Evolutionary conservation across 2,329 filamentous ascomycete species (phyloP).

Genomic region (Penicillium sp.): DNA sequence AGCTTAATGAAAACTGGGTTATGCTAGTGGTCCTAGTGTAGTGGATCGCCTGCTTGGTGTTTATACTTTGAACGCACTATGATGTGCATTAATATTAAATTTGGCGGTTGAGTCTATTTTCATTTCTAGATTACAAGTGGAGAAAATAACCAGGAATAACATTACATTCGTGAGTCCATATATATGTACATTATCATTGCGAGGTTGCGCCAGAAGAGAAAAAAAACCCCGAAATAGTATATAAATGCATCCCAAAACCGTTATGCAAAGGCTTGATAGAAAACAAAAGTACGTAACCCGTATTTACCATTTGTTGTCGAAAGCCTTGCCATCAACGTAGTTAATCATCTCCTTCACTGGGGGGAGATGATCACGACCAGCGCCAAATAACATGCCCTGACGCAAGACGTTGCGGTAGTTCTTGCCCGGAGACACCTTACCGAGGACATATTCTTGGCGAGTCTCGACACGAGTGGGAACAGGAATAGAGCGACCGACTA

Average conservation of each 20-base stretch:
- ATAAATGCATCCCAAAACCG: not conserved
- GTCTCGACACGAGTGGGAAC: constrained; percentile 58
- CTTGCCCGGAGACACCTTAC: constrained; percentile 55
- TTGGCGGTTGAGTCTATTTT: not conserved
- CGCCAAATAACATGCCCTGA: constrained; percentile 55
- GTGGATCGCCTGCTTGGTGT: not conserved
- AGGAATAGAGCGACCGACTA: constrained; percentile 56
- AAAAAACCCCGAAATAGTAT: not conserved
- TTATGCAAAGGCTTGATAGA: not conserved
- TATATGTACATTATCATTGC: not conserved
- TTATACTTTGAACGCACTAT: not conserved
- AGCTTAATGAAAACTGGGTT: not conserved
- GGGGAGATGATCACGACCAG: constrained; percentile 42
- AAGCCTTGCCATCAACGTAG: constrained; percentile 50
- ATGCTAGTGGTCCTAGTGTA: not conserved
- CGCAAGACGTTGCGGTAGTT: constrained; percentile 57
- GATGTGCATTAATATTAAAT: not conserved
- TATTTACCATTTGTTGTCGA: constrained; percentile 48
- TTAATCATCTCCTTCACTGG: constrained; percentile 55
- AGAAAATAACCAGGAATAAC: not conserved
- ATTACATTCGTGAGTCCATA: not conserved
- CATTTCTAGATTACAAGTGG: not conserved
- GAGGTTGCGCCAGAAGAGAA: not conserved
- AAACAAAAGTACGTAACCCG: not conserved
- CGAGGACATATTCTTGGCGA: constrained; percentile 52